Evolutionary conservation across 2,329 filamentous ascomycete genomes (phyloP), one percentile per base, ranked within the genome.

Genomic region (Alternaria arbusti): DNA sequence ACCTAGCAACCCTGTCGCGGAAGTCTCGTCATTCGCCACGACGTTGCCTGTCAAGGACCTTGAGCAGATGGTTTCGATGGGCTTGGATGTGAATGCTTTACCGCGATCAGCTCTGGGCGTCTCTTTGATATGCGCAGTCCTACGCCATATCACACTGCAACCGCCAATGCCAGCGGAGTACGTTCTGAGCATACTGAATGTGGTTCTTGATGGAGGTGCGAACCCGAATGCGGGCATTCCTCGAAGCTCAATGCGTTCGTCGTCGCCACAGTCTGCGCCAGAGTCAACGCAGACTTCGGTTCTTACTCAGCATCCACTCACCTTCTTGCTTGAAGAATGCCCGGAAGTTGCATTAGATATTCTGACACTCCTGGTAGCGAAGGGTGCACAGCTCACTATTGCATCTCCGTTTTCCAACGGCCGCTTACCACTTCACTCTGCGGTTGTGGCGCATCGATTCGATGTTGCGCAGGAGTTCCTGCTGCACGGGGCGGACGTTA

Each of bases 381-480:
- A 67, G 15, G 71, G 70, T 10, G 61, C 73, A 8, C 70, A 70
- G 7, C 50, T 73, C 3, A 69, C 65, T 2, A 61, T 67, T 10
- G 23, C 69, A 6, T 76, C 74, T 1, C 55, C 68, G 1, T 70
- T 72, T 26, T 76, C 74, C 60, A 60, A 65, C 15, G 67, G 70
- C 4, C 69, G 73, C n/a, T 66, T 63, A 44, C 72, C 75, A 15
- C 63, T 77, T 9, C 75, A 77, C 50, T 74, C 74, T 0, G 72
- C 75, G 10, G 67, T 70, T 8, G 66, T 68, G 45, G 68, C 69
- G 9, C 72, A 73, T 26, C 72, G 73, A 4, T 40, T 70, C 20
- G 73, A 76, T 20, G 56, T 74, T 11, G 65, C 75, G 7, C 70
- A 75, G 4, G 65, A 72, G 40, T 64, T 76, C n/a, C 54, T 76